Evolutionary conservation across 192 early-diverging fungal genomes (phyloP).

Genomic region (Linnemannia elongata): DNA sequence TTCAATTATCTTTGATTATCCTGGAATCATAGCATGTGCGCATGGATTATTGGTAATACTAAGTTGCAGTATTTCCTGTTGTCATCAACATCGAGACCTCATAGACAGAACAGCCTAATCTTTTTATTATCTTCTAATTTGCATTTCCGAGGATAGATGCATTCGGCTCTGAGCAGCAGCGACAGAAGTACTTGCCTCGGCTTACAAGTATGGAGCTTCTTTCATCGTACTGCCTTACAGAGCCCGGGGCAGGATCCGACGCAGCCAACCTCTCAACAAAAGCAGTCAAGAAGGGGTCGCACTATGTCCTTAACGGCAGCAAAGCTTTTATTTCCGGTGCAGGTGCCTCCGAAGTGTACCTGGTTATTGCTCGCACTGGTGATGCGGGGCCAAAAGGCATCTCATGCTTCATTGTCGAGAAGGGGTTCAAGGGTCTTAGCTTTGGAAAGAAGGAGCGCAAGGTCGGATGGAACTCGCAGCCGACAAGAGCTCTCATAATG

Average conservation of each 20-base stretch:
- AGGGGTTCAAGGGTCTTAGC: slow-evolving; percentile 65
- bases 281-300: slow-evolving; percentile 86
- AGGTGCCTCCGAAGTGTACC: slow-evolving; percentile 63
- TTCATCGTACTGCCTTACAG: slow-evolving; percentile 93
- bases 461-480: slow-evolving; percentile 73
- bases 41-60: too few relatives aligned
- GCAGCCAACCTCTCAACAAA: slow-evolving; percentile 75
- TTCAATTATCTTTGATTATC: too few relatives aligned
- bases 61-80: too few relatives aligned
- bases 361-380: slow-evolving; percentile 72
- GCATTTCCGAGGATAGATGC: slow-evolving; percentile 3
- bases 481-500: slow-evolving; percentile 69
- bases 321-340: slow-evolving; percentile 92
- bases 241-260: slow-evolving; percentile 88
- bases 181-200: slow-evolving; percentile 77
- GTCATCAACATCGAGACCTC: too few relatives aligned
- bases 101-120: too few relatives aligned
- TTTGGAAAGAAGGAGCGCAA: slow-evolving; percentile 76
- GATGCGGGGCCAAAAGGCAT: slow-evolving; percentile 66
- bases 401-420: slow-evolving; percentile 68
- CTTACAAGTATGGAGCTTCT: slow-evolving; percentile 82
- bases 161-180: slow-evolving; percentile 59
- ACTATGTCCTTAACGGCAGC: slow-evolving; percentile 87
- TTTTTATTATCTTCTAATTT: too few relatives aligned
- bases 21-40: too few relatives aligned